phyloP scores from a whole-genome alignment of 1,284 basidiomycete genomes.

The Golubevia pallescens region DNA sequence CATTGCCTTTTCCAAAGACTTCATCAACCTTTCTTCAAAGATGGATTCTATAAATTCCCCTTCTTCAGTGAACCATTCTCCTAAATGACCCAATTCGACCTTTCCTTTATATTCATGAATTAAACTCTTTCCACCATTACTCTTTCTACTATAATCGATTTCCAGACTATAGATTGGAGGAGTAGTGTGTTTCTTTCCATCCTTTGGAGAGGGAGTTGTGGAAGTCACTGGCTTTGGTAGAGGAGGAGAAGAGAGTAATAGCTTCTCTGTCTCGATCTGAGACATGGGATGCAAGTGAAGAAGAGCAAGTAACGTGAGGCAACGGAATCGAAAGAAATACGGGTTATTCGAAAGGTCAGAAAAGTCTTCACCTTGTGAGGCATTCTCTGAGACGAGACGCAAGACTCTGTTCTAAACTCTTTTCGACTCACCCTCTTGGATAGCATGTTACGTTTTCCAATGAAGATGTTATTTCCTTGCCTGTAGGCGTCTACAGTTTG shows the following conservation, averaged over 20 bases:
- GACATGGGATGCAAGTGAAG: not conserved
- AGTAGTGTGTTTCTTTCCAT: constrained; percentile 28
- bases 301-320: not conserved
- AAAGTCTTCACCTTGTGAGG: too few relatives aligned
- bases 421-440: constrained; percentile 21
- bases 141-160: constrained; percentile 35
- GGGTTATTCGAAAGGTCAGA: too few relatives aligned
- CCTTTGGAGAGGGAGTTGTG: constrained; percentile 12
- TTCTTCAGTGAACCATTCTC: constrained; percentile 60
- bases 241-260: constrained; percentile 34
- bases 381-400: too few relatives aligned
- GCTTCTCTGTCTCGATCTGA: constrained; percentile 38
- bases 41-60: constrained; percentile 50
- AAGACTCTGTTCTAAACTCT: too few relatives aligned
- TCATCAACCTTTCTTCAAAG: constrained; percentile 42
- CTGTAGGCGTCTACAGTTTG: constrained; percentile 33
- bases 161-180: constrained; percentile 49
- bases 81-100: constrained; percentile 45
- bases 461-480: constrained; percentile 45
- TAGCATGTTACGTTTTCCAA: constrained; percentile 36
- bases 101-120: constrained; percentile 23
- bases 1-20: constrained; percentile 31
- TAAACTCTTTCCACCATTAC: constrained; percentile 27
- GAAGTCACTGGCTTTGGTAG: constrained; percentile 23
- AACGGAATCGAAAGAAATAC: not conserved